Evolutionary conservation across 2,329 filamentous ascomycete species (phyloP), one percentile per base, ranked within the genome.

Genomic region (Trichoderma oligosporum): DNA sequence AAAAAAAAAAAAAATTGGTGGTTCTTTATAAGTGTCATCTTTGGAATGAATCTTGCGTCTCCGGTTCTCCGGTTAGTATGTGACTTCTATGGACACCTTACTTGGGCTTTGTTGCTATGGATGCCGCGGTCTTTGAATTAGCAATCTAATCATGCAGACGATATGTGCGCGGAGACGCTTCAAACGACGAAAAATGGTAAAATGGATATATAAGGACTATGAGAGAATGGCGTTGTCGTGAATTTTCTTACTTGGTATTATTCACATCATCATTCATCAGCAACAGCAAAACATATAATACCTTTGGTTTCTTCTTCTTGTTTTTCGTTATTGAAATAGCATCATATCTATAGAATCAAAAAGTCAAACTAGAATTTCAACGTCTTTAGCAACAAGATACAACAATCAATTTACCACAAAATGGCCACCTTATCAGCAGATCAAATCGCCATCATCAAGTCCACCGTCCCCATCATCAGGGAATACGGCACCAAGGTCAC

Each of bases 401-500:
- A 22, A 42, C 24, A n/a, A 20, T 22, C 22, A 7, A 39, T 27
- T 8, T 36, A 41, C 36, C 31, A 20, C 24, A 38, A 31, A 53
- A 8, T 77, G 75, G 67, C 80, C 59, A 66, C 80, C 59, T 74
- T 89, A 58, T 84, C 84, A 9, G 73, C 78, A 29, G 75, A 79
- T 27, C 88, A 93, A 74, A 78, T 86, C 62, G 73, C 79, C 60
- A 84, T 88, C 64, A 85, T 93, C 76, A 91, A 91, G 72, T 78
- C 88, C 36, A 92, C 89, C 1, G 87, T 85, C 35, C 89, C 89
- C 2, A 81, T 90, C 22, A 78, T 92, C 7, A 80, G 83, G 61
- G 76, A 83, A 60, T 82, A 91, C 68, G 88, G 88, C 70, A 75
- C 76, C 20, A 74, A 78, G 41, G 89, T 92, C 70, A 91, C 87